Evolutionary conservation across 108 stramenopile genomes (phyloP), one percentile per base, ranked within the genome.

Genomic region (Nitzschia sp.): DNA sequence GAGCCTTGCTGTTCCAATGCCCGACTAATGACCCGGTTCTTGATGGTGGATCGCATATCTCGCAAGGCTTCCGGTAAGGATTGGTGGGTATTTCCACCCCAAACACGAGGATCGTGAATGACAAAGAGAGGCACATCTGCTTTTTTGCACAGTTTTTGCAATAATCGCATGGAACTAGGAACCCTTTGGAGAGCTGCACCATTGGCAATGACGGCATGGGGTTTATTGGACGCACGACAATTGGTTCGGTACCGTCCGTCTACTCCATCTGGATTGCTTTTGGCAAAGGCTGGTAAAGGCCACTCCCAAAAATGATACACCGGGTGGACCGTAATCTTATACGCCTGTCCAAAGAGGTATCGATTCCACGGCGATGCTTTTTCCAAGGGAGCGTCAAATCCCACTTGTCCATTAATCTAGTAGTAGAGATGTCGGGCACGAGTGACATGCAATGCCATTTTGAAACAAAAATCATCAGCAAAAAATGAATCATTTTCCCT

Each of bases 121-220:
- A 94, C 82, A 62, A 81, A 94, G 9, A 94, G 70, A 5, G 93
- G 93, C 1, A 94, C 84, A 68, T 86, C 63, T 6, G 90, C 80
- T 30, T 92, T 85, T 34, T 83, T 78, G 47, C 93, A 94, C 0
- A 70, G 30, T 54, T 84, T 82, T 32, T 82, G 79, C 26, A 94
- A 65, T 35, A 76, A 83, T 28, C 89, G 81, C 23, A 92, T 68
- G 8, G 90, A 88, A 9, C 90, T 86, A 2, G 90, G 93, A 0
- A 91, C 89, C 6, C 90, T 85, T 61, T 91, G 93, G 68, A 94
- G 62, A n/a, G 87, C 88, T 31, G 83, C 76, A 11, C 93, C 93
- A 62, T 94, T 90, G 32, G 87, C 89, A 65, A 94, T 86, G 26
- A 94, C 93, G 21, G 93, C 93, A 68, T 94, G 93, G 5, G 93